Conservation (phyloP, 768 basidiomycete genomes). For the Obba rivulosa region DNA sequence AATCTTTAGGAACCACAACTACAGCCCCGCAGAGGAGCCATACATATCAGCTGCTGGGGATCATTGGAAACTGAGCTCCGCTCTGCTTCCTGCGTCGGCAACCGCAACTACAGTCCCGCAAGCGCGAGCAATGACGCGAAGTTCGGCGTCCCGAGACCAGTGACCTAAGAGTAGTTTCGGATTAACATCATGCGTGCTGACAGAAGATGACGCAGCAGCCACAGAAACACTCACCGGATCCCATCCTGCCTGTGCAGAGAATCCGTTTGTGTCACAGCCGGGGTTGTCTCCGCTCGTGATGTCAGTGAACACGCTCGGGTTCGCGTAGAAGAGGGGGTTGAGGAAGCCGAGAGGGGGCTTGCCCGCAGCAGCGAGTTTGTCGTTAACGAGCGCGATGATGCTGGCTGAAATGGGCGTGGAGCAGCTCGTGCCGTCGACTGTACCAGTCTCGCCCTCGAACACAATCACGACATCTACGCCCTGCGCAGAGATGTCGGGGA, state of each 20-base stretch:
- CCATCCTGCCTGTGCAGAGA: slow-evolving; percentile 15
- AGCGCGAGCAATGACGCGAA: slow-evolving; percentile 21
- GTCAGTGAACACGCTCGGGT: slow-evolving; percentile 14
- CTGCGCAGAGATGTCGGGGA: slow-evolving; percentile 41
- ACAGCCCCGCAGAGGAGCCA: no score
- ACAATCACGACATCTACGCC: slow-evolving; percentile 27
- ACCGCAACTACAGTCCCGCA: slow-evolving; percentile 9
- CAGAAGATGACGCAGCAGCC: not conserved
- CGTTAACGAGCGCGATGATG: slow-evolving; percentile 29
- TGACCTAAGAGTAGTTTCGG: slow-evolving; percentile 11
- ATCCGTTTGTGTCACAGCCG: slow-evolving; percentile 16
- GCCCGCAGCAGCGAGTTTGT: slow-evolving; percentile 23
- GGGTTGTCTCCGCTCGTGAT: slow-evolving; percentile 16
- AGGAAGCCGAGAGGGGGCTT: slow-evolving; percentile 29
- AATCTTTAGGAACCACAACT: no score
- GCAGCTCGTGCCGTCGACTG: slow-evolving; percentile 27
- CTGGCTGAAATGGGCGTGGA: slow-evolving; percentile 29
- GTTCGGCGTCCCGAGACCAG: slow-evolving; percentile 30
- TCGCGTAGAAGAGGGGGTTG: slow-evolving; percentile 30
- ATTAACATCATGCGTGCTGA: not conserved
- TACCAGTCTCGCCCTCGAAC: slow-evolving; percentile 8
- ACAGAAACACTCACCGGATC: slow-evolving; percentile 17
- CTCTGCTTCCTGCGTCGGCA: no score
- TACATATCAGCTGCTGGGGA: no score
- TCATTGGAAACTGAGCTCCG: no score